These are phyloP conservation scores for Ceratobasidium sp. DNA, from an alignment of 1,284 basidiomycete species.

Conservation along the genomic window DNA sequence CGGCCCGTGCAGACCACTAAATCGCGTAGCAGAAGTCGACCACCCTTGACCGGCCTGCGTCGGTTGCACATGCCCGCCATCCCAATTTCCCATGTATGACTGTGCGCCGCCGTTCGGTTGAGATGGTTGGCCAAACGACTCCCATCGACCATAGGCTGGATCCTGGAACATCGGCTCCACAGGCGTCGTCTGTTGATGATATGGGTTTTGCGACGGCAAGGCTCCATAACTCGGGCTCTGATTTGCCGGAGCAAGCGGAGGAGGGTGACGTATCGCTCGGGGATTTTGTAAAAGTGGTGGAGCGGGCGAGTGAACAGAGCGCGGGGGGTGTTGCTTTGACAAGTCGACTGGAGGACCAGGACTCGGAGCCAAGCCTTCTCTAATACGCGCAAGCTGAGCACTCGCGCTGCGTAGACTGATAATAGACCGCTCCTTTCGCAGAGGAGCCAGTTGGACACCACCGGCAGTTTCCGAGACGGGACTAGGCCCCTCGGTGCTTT, in stretches of 20 bases:
- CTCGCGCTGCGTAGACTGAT: constrained; percentile 7
- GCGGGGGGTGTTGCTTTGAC: neutral
- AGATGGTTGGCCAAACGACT: neutral
- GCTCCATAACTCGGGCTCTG: neutral
- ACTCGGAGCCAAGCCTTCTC: constrained; percentile 4
- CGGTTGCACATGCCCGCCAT: neutral
- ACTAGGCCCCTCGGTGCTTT: neutral
- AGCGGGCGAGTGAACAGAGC: constrained; percentile 13
- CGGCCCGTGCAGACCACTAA: neutral
- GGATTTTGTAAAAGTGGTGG: constrained; percentile 2
- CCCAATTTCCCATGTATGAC: neutral
- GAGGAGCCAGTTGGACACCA: neutral
- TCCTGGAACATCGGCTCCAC: constrained; percentile 30
- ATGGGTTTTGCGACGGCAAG: neutral
- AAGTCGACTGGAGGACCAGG: neutral
- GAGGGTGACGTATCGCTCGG: constrained; percentile 10
- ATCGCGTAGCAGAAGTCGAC: constrained; percentile 24
- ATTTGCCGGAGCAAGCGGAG: neutral
- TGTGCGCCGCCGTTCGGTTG: neutral
- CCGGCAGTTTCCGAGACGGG: neutral
- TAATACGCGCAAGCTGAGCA: neutral
- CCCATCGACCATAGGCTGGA: constrained; percentile 21
- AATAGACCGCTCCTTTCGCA: constrained; percentile 12
- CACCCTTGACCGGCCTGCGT: constrained; percentile 12
- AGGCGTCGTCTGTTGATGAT: neutral